Percentiles rank a stretch among this genome's conserved stretches.
phyloP scores from a whole-genome alignment of 1,284 basidiomycete genomes.

The Grifola frondosa region DNA sequence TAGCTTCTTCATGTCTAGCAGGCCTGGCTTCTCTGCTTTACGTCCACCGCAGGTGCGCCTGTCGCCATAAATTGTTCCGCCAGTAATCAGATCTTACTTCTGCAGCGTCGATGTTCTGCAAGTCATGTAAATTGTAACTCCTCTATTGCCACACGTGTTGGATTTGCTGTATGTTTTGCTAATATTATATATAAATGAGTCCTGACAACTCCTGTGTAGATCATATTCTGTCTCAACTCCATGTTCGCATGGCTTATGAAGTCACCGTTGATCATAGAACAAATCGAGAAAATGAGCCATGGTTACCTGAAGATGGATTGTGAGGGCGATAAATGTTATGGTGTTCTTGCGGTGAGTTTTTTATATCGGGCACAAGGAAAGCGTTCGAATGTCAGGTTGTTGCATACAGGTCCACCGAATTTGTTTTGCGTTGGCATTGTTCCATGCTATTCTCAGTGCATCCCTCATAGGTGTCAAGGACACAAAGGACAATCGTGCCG shows the following conservation, averaged over 20 bases:
- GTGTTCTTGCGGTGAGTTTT: conserved; percentile 84
- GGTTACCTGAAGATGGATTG: conserved; percentile 99
- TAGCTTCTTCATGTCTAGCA: conserved; percentile 79
- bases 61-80: not conserved
- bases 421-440: conserved; percentile 90
- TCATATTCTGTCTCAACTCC: conserved; percentile 96
- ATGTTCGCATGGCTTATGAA: conserved; percentile 97
- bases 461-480: conserved; percentile 86
- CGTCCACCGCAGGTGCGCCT: conserved; percentile 73
- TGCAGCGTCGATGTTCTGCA: conserved; percentile 93
- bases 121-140: conserved; percentile 99
- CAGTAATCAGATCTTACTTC: conserved; percentile 1
- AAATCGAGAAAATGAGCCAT: conserved; percentile 90
- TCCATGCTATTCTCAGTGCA: conserved; percentile 82
- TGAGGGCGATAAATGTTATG: conserved; percentile 90
- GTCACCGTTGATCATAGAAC: conserved; percentile 83
- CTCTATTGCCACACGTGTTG: conserved; percentile 95
- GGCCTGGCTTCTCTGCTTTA: conserved; percentile 82
- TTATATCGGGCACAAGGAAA: no score
- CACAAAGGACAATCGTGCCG: conserved; percentile 88
- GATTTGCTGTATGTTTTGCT: conserved; percentile 77
- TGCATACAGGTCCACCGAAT: conserved; percentile 84
- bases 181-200: not conserved
- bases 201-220: conserved; percentile 41
- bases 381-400: not conserved